Percentiles rank a stretch among this genome's conserved stretches.
phyloP scores from a whole-genome alignment of 257 asterid species.

The Solanum pinnatisectum region DNA sequence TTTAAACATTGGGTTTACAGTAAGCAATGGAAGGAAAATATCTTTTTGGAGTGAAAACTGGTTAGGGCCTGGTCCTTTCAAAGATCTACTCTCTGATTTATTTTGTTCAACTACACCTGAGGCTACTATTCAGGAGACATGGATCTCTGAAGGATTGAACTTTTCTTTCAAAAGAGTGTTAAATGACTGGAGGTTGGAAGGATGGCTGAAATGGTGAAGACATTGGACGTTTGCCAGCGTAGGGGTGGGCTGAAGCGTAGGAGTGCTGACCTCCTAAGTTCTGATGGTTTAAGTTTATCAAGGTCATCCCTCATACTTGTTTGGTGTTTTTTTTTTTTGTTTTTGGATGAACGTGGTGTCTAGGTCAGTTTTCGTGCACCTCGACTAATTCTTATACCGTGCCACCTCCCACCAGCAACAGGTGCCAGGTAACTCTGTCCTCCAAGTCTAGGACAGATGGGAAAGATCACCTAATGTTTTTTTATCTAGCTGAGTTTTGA shows the following conservation, averaged over 20 bases:
- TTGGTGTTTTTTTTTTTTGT: not conserved
- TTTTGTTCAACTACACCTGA: not conserved
- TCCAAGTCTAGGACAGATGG: not conserved
- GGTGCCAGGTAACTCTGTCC: not conserved
- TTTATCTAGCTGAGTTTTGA: not conserved
- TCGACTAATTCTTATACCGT: not conserved
- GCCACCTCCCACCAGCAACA: not conserved
- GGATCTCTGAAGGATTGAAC: not conserved
- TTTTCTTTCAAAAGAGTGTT: not conserved
- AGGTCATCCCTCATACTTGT: not conserved
- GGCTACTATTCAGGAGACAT: not conserved
- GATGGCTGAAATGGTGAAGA: not conserved
- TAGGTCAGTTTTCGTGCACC: not conserved
- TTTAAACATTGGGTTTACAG: not conserved
- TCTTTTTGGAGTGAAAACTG: not conserved
- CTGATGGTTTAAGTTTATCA: not conserved
- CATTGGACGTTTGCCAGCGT: not conserved
- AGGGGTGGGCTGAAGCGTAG: not conserved
- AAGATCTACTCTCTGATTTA: not conserved
- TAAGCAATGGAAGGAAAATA: not conserved
- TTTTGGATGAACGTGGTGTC: not conserved
- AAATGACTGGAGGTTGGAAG: not conserved
- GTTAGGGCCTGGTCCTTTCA: not conserved
- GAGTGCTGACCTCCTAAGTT: not conserved
- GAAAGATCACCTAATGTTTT: not conserved